Conservation (phyloP, 495 filamentous ascomycete species). For the Beverwykella pulmonaria region DNA sequence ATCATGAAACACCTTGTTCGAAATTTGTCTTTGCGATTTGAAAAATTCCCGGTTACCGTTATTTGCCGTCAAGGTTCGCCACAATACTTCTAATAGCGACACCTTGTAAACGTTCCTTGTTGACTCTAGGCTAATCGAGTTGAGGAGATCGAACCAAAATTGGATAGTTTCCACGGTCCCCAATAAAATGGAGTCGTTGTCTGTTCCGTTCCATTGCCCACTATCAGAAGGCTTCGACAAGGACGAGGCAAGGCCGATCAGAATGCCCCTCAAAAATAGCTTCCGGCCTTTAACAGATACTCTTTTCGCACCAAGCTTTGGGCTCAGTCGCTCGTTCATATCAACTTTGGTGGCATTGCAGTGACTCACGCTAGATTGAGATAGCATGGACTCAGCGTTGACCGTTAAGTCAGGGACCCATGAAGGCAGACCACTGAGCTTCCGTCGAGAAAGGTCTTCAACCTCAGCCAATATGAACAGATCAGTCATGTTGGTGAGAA, state of each 20-base stretch:
- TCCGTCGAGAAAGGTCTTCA: not conserved
- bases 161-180: not conserved
- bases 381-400: not conserved
- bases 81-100: not conserved
- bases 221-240: not conserved
- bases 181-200: not conserved
- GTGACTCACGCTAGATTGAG: not conserved
- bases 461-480: not conserved
- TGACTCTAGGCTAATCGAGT: not conserved
- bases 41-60: not conserved
- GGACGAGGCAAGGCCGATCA: not conserved
- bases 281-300: not conserved
- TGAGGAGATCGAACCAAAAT: not conserved
- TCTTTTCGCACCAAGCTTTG: not conserved
- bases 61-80: not conserved
- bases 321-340: not conserved
- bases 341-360: not conserved
- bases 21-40: not conserved
- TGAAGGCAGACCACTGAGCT: not conserved
- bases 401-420: not conserved
- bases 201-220: not conserved
- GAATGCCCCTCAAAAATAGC: not conserved
- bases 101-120: not conserved
- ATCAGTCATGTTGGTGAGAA: not conserved
- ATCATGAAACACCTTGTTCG: not conserved